A percentile compares a stretch with the other conserved stretches of the same genome.
Evolutionary conservation across 2,329 filamentous ascomycete genomes (phyloP).

Genomic region (Paramyrothecium roridum): DNA sequence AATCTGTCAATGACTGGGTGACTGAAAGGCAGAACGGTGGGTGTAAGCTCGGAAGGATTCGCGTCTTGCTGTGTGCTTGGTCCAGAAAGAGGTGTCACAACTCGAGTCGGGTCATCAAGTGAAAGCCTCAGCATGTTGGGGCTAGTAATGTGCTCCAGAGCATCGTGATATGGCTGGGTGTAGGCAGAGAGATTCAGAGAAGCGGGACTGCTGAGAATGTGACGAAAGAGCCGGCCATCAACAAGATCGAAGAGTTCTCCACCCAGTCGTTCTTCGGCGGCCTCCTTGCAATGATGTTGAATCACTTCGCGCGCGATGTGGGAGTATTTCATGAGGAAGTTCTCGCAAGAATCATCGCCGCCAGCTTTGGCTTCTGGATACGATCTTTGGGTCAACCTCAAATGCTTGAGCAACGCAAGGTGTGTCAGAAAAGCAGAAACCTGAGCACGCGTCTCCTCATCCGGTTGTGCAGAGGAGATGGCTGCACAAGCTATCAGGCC

Average conservation of each 20-base stretch:
- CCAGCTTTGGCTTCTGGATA: too few species aligned
- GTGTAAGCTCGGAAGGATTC: background rate
- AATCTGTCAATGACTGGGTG: conserved; percentile 44
- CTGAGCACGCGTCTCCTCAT: background rate
- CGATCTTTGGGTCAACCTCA: background rate
- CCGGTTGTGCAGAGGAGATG: background rate
- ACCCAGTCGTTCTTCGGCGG: background rate
- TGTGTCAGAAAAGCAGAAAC: background rate
- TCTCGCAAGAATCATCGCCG: background rate
- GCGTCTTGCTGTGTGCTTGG: background rate
- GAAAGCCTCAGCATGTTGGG: background rate
- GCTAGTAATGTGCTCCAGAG: conserved; percentile 1
- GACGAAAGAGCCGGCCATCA: conserved; percentile 24
- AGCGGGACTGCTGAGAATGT: conserved; percentile 8
- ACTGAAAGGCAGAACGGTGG: conserved; percentile 40
- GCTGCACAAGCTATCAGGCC: background rate
- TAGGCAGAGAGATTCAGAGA: conserved; percentile 3
- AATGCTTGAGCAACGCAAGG: background rate
- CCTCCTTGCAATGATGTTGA: background rate
- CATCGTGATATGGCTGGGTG: background rate
- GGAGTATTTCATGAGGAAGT: conserved; percentile 11
- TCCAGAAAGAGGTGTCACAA: background rate
- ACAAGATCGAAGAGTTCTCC: conserved; percentile 29
- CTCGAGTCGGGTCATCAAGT: background rate
- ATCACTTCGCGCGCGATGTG: conserved; percentile 17